These are phyloP conservation scores for Pythium brachiatum DNA, from an alignment of 352 stramenopile species.

Conservation along the genomic window DNA sequence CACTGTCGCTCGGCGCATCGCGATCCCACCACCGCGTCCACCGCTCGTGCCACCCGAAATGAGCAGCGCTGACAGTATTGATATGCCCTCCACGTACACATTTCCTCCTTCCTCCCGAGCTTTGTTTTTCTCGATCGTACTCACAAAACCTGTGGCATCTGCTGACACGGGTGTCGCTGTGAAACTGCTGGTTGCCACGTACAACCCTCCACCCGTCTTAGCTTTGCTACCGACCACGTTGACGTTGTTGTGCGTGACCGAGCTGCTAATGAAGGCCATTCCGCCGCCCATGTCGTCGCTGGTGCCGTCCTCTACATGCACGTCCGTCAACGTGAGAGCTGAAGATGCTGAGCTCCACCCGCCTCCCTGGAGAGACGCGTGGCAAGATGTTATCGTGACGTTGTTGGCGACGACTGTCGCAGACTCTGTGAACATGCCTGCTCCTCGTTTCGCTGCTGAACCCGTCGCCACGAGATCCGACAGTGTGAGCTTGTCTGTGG, in stretches of 20 bases:
- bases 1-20: not conserved
- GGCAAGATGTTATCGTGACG: slow-evolving; percentile 10
- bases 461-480: not conserved
- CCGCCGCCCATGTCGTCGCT: slow-evolving; percentile 30
- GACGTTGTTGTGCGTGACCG: slow-evolving; percentile 27
- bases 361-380: slow-evolving; percentile 26
- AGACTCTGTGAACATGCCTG: slow-evolving; percentile 23
- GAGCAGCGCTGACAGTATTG: not conserved
- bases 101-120: slow-evolving; percentile 15
- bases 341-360: slow-evolving; percentile 24
- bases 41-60: not conserved
- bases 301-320: not conserved
- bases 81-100: slow-evolving; percentile 4
- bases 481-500: slow-evolving; percentile 2
- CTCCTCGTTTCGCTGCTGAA: slow-evolving; percentile 27
- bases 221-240: slow-evolving; percentile 28
- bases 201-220: slow-evolving; percentile 36
- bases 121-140: slow-evolving; percentile 1
- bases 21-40: slow-evolving; percentile 4
- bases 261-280: slow-evolving; percentile 26
- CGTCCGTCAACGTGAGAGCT: slow-evolving; percentile 1
- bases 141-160: slow-evolving; percentile 13
- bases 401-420: not conserved
- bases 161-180: not conserved
- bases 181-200: slow-evolving; percentile 18